Evolutionary conservation across 257 asterid genomes (phyloP), one percentile per base, ranked within the genome.

Genomic region (Ocimum tenuiflorum): DNA sequence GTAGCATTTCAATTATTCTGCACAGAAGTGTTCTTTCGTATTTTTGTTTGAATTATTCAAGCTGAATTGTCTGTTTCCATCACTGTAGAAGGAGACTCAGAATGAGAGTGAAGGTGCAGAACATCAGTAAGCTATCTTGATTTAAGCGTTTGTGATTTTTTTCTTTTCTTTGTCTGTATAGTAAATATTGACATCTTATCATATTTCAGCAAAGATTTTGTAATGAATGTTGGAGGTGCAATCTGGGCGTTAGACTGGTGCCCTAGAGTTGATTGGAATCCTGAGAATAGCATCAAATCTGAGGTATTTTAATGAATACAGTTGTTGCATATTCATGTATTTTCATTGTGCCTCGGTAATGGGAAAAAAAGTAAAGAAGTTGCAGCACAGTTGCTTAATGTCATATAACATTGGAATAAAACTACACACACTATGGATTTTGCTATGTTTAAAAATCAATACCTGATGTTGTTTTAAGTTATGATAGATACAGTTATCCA

Each of bases 211-310:
- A 76, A 83, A 67, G 97, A 90, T 78, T 77, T 79, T 72, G 78
- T 90, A 55, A 76, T 94, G 88, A 47, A 88, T 74, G 96, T 76
- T 72, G 99, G 99, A 60, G 99, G 99, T 76, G 52, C 81, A 17
- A 89, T 86, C 33, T 94, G 96, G 95, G 96, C 95, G 11, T 60
- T 94, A 73, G 99, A 90, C 72, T 94, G 99, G 99, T 90, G 99
- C 75, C 96, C 97, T 55, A 75, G 79, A 82, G 80, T 71, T 63
- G 70, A 81, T 68, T 69, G 62, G 22, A 56, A 65, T 78, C 67
- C 86, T 12, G 73, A 76, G 31, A 58, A 60, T 68, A 75, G 43
- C 70, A 45, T 88, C 29, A 71, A 57, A 65, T 77, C 80, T 60
- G 97, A 94, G 97, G 99, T 88, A 79, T 31, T 14, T 75, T 29